Evolutionary conservation across 495 filamentous ascomycete species (phyloP).

Genomic region (Tuber borchii): DNA sequence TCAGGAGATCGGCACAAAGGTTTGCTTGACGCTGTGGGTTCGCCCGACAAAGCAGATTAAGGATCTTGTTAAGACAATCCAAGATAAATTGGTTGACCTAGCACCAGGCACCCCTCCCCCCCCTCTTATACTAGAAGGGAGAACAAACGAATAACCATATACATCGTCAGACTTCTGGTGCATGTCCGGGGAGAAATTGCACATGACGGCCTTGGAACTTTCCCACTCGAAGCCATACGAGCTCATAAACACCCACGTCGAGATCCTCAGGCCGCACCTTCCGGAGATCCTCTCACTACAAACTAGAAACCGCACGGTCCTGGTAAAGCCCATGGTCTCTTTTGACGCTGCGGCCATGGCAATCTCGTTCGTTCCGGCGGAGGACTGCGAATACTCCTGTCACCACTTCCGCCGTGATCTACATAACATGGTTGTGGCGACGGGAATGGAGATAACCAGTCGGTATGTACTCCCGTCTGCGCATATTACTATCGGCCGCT

Average conservation of each 20-base stretch:
- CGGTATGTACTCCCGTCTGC: constrained; percentile 81
- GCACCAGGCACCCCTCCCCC: constrained; percentile 56
- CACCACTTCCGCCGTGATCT: constrained; percentile 82
- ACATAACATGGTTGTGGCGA: constrained; percentile 52
- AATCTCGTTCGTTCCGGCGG: constrained; percentile 73
- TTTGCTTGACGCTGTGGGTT: constrained; percentile 84
- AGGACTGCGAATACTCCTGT: constrained; percentile 68
- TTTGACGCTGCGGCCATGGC: constrained; percentile 81
- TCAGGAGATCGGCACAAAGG: constrained; percentile 53
- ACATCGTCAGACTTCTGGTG: constrained; percentile 66
- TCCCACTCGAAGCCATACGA: constrained; percentile 58
- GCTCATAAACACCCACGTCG: constrained; percentile 57
- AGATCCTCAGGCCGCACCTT: constrained; percentile 44
- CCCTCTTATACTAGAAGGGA: neutral
- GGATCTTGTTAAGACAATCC: constrained; percentile 60
- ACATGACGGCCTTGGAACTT: constrained; percentile 81
- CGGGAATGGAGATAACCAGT: constrained; percentile 58
- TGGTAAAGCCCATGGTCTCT: constrained; percentile 74
- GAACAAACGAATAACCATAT: neutral
- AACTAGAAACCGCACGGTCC: constrained; percentile 52
- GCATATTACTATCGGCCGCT: constrained; percentile 80
- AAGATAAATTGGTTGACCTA: constrained; percentile 55
- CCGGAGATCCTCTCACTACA: constrained; percentile 53
- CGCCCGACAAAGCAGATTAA: constrained; percentile 66
- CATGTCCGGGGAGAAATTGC: constrained; percentile 67